phyloP scores from a whole-genome alignment of 768 basidiomycete species.

The Hirschioporus abietinus region DNA sequence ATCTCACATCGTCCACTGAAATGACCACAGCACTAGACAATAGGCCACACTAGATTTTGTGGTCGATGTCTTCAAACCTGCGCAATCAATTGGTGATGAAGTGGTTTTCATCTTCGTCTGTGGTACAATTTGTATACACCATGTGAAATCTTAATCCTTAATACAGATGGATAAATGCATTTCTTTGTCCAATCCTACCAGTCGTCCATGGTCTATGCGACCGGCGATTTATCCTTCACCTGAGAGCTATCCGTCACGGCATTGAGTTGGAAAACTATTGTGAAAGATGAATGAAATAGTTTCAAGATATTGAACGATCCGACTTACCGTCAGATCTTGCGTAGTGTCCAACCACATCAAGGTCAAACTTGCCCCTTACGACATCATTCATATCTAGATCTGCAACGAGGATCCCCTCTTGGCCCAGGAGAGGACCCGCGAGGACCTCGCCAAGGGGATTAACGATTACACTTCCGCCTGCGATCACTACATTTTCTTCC shows the following conservation, averaged over 20 bases:
- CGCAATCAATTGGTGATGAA: too few species aligned
- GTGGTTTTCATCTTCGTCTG: too few species aligned
- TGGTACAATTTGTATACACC: too few species aligned
- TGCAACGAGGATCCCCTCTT: slow-evolving; percentile 50
- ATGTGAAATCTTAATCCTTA: too few species aligned
- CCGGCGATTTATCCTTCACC: too few species aligned
- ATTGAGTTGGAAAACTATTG: not conserved
- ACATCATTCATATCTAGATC: slow-evolving; percentile 57
- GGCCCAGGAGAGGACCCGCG: slow-evolving; percentile 50
- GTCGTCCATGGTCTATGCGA: too few species aligned
- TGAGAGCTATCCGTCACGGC: not conserved
- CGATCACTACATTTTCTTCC: slow-evolving; percentile 50
- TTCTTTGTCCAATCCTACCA: too few species aligned
- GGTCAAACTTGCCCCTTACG: slow-evolving; percentile 52
- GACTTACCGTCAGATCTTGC: slow-evolving; percentile 49
- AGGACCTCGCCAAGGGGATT: slow-evolving; percentile 51
- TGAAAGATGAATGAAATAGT: not conserved
- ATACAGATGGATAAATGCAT: too few species aligned
- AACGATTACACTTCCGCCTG: slow-evolving; percentile 57
- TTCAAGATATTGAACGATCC: not conserved
- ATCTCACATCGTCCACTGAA: too few species aligned
- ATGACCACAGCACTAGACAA: too few species aligned
- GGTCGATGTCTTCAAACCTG: too few species aligned
- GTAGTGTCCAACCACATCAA: slow-evolving; percentile 61
- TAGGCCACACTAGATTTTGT: too few species aligned